Conservation (phyloP, 1,139 yeast species). For the Zygoascus meyerae region DNA sequence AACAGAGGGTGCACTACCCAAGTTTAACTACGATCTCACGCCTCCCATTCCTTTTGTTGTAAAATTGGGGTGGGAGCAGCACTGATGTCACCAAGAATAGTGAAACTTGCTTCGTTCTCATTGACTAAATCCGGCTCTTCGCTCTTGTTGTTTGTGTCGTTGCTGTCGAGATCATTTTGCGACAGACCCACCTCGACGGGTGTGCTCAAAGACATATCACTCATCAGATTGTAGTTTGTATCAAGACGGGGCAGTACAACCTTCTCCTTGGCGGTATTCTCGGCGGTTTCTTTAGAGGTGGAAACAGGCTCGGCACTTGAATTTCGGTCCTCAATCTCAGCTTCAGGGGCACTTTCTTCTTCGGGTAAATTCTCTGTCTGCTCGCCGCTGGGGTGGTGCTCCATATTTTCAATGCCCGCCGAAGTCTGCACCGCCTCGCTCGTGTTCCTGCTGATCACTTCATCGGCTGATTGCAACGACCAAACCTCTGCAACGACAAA, state of each 20-base stretch:
- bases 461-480: constrained; percentile 16
- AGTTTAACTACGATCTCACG: background rate
- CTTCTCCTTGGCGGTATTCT: background rate
- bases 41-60: constrained; percentile 6
- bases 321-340: background rate
- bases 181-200: constrained; percentile 1
- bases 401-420: background rate
- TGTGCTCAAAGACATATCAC: constrained; percentile 7
- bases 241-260: constrained; percentile 9
- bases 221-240: constrained; percentile 2
- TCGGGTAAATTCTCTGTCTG: background rate
- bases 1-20: too few species aligned
- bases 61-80: constrained; percentile 7
- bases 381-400: background rate
- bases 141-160: constrained; percentile 6
- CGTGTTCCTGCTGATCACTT: background rate
- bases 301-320: background rate
- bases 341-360: constrained; percentile 1
- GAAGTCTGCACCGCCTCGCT: background rate
- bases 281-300: background rate
- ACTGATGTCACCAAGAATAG: constrained; percentile 9
- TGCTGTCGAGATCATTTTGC: background rate
- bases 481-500: constrained; percentile 25
- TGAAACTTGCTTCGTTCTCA: background rate
- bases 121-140: background rate